Evolutionary conservation across 1,139 yeast species (phyloP), one percentile per base, ranked within the genome.

Genomic region (Saccharomyces hybrid): DNA sequence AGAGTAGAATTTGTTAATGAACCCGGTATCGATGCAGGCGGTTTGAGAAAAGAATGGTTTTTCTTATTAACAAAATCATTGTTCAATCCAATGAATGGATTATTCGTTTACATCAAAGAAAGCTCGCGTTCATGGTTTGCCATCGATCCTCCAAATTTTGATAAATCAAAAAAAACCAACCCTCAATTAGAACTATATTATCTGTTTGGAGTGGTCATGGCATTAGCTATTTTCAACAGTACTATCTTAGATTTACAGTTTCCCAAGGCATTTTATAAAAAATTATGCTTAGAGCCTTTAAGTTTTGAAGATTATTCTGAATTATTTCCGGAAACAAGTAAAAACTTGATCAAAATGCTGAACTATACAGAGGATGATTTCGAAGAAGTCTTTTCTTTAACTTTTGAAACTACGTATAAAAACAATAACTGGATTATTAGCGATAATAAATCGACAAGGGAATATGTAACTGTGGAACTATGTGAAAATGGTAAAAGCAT

Each of bases 1-100:
- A 77, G 82, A 59, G 86, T 93, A 11, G 91, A 87, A 63, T 93
- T 93, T 68, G 70, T 85, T 3, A 84, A 84, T 54, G 98, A 93
- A 65, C 95, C 93, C 0, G 98, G 98, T 0, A 78, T 91, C 25
- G 99, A 93, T 73, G 97, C 90, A 0, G 99, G 98, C 1, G 99
- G 99, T 0, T 75, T 91, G 57, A 81, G 84, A 61, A 91, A 90
- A 66, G 98, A 93, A 66, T 93, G 98, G 98, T 91, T 93, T 69
- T 74, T 83, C 51, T 70, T 90, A 32, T 72, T 93, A 47, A 83
- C 88, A 1, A 79, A 81, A 56, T 84, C 84, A 26, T 70, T 93
- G 2, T 87, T 91, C 64, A 79, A 78, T 63, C 86, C 90, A 0
- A 73, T 74, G 50, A 79, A 83, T 49, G 88, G 89, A 0, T 75